A percentile compares a stretch with the other conserved stretches of the same genome.
These are phyloP conservation scores for Aureobasidium sp. DNA, from an alignment of 2,329 filamentous ascomycete species.

Conservation along the genomic window DNA sequence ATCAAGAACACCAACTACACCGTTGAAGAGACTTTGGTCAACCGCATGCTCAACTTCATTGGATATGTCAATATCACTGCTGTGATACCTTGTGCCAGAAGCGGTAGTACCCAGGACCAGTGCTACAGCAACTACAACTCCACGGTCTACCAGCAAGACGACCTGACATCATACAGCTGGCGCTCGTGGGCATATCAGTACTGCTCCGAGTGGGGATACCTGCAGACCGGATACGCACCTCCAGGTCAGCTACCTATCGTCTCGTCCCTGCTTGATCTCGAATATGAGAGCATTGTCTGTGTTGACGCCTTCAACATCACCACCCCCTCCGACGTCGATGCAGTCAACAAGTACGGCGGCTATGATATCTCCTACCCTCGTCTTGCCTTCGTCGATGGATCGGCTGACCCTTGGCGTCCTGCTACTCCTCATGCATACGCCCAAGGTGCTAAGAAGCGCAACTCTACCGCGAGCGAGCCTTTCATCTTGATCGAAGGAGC, in stretches of 20 bases:
- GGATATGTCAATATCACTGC: conserved; percentile 43
- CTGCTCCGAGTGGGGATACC: conserved; percentile 62
- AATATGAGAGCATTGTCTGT: conserved; percentile 56
- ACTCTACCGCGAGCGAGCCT: conserved; percentile 56
- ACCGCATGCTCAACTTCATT: conserved; percentile 48
- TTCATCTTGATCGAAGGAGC: conserved; percentile 65
- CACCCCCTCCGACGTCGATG: conserved; percentile 50
- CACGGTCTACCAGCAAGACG: conserved; percentile 36
- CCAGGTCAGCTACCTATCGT: conserved; percentile 59
- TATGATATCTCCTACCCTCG: conserved; percentile 64
- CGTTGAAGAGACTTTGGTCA: conserved; percentile 36
- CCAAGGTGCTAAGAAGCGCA: conserved; percentile 40
- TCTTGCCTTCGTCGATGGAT: conserved; percentile 68
- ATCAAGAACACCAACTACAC: conserved; percentile 40
- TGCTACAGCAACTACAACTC: conserved; percentile 44
- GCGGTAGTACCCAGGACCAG: conserved; percentile 35
- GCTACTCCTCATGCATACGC: conserved; percentile 62
- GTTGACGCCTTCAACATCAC: conserved; percentile 61
- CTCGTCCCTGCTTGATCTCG: conserved; percentile 59
- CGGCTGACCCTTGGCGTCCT: conserved; percentile 71
- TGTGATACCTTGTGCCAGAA: conserved; percentile 30
- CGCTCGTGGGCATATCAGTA: conserved; percentile 51
- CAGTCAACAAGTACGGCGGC: conserved; percentile 69
- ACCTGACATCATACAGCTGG: conserved; percentile 34
- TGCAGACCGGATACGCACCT: conserved; percentile 63